Conservation (phyloP, 2,329 filamentous ascomycete genomes). For the Verticillium isaacii region DNA sequence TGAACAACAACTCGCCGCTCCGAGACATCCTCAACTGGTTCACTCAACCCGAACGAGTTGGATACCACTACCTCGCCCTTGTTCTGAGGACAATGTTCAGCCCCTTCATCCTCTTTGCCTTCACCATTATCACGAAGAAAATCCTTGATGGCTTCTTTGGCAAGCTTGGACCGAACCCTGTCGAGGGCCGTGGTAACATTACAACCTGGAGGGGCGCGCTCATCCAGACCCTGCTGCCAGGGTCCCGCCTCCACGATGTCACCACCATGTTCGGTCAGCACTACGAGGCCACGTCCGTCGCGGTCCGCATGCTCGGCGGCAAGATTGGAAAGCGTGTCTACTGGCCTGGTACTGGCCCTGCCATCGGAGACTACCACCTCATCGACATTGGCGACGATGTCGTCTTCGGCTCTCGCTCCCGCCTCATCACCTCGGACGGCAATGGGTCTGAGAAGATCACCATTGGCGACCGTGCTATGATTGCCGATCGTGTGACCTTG, state of each 20-base stretch:
- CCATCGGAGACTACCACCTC: conserved; percentile 48
- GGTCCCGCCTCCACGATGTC: conserved; percentile 37
- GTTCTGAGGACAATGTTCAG: conserved; percentile 32
- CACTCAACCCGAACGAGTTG: conserved; percentile 37
- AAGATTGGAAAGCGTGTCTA: conserved; percentile 49
- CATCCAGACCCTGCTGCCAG: conserved; percentile 38
- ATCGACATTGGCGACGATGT: conserved; percentile 53
- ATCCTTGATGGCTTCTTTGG: conserved; percentile 35
- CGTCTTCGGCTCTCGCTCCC: conserved; percentile 53
- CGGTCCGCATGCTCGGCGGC: conserved; percentile 44
- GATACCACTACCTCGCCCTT: conserved; percentile 45
- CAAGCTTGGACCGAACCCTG: conserved; percentile 25
- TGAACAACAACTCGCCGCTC: conserved; percentile 26
- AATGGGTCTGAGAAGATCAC: conserved; percentile 40
- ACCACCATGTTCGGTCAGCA: conserved; percentile 48
- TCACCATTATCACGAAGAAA: conserved; percentile 33
- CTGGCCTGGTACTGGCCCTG: conserved; percentile 52
- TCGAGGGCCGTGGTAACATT: conserved; percentile 25
- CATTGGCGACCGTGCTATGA: conserved; percentile 46
- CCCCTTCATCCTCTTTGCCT: conserved; percentile 39
- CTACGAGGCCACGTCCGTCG: conserved; percentile 49
- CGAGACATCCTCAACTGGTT: conserved; percentile 44
- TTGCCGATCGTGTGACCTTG: conserved; percentile 50
- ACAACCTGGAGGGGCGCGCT: conserved; percentile 39
- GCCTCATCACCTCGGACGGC: conserved; percentile 48